These are phyloP conservation scores for Luvunga scandens DNA, from an alignment of 345 rosid genomes.

Conservation along the genomic window DNA sequence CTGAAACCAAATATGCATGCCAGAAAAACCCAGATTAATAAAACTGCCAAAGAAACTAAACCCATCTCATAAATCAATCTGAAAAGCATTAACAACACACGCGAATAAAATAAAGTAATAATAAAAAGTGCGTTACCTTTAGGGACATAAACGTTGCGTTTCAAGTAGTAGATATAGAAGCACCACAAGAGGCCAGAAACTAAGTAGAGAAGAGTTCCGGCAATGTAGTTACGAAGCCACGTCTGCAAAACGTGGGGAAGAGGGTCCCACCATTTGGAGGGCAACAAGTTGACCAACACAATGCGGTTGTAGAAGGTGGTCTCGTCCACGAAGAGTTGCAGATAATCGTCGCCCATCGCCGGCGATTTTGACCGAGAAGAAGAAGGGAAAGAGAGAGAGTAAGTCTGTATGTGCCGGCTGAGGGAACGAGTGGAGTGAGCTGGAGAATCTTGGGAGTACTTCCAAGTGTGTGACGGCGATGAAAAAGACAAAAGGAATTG, in stretches of 20 bases:
- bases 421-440: no score
- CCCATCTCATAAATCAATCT: neutral
- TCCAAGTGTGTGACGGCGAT: neutral
- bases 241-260: constrained; percentile 75
- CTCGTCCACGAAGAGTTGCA: constrained; percentile 48
- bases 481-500: neutral
- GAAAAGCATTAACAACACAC: neutral
- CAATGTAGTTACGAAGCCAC: constrained; percentile 89
- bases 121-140: constrained; percentile 37
- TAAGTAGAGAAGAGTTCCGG: constrained; percentile 68
- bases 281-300: constrained; percentile 59
- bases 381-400: neutral
- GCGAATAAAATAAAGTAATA: no score
- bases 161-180: constrained; percentile 77
- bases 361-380: neutral
- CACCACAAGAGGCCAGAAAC: constrained; percentile 89
- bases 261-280: constrained; percentile 53
- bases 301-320: constrained; percentile 65
- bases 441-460: no score
- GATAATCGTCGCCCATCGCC: constrained; percentile 34
- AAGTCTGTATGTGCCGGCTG: no score
- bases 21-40: neutral
- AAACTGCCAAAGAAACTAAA: constrained; percentile 7
- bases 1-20: neutral
- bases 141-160: constrained; percentile 73